phyloP scores from a whole-genome alignment of 345 rosid species.

The Jatropha curcas region DNA sequence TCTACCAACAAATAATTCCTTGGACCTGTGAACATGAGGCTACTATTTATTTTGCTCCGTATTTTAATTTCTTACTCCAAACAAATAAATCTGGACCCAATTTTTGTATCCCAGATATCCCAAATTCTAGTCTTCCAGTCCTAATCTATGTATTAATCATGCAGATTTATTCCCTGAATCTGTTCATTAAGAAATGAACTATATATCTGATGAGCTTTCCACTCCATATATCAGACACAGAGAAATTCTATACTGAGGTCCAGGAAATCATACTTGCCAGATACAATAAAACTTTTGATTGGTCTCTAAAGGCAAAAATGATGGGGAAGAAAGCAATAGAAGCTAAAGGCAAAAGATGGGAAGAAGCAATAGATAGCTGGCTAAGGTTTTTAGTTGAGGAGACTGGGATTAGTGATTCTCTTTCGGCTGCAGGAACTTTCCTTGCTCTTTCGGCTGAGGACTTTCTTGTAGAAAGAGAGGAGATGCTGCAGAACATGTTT shows the following conservation, averaged over 20 bases:
- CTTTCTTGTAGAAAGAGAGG: slow-evolving; percentile 76
- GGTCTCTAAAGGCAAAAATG: slow-evolving; percentile 95
- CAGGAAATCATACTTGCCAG: slow-evolving; percentile 81
- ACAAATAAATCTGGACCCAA: background rate
- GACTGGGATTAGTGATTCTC: slow-evolving; percentile 76
- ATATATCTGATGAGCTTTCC: slow-evolving; percentile 2
- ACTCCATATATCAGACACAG: slow-evolving; percentile 61
- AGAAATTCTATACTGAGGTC: slow-evolving; percentile 87
- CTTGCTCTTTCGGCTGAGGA: slow-evolving; percentile 83
- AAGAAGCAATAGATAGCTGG: too few relatives aligned
- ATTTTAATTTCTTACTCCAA: background rate
- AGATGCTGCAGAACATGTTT: slow-evolving; percentile 67
- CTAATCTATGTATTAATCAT: background rate
- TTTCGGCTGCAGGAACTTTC: too few relatives aligned
- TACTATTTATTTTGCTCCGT: too few relatives aligned
- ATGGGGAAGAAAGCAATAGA: slow-evolving; percentile 96
- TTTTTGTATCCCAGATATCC: background rate
- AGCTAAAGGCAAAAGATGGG: too few relatives aligned
- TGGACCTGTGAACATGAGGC: background rate
- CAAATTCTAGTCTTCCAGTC: too few relatives aligned
- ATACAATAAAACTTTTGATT: slow-evolving; percentile 82
- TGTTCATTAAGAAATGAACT: background rate
- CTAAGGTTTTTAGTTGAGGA: slow-evolving; percentile 76
- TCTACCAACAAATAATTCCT: background rate
- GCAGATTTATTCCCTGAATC: too few relatives aligned